These are phyloP conservation scores for Fusarium neocosmosporiellum DNA, from an alignment of 2,329 filamentous ascomycete species.

Conservation along the genomic window DNA sequence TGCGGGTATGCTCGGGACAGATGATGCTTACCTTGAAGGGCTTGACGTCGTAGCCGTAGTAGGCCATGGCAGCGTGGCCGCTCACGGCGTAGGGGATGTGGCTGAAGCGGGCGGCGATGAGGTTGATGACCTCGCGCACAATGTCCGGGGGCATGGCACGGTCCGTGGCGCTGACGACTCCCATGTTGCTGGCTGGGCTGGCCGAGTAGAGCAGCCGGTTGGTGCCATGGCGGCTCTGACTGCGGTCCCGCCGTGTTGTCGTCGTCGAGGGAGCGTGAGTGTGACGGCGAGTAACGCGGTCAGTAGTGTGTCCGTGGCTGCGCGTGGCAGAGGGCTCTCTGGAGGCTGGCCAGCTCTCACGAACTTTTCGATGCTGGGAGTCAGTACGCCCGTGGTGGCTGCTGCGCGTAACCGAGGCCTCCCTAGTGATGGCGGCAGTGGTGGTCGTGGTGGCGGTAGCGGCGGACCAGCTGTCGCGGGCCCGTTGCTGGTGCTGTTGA, in stretches of 20 bases:
- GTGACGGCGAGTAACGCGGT: background rate
- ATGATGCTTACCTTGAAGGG: constrained; percentile 54
- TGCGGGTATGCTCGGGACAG: constrained; percentile 50
- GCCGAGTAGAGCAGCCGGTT: constrained; percentile 13
- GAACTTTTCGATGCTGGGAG: background rate
- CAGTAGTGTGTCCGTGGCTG: background rate
- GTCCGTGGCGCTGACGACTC: constrained; percentile 15
- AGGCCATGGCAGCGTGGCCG: constrained; percentile 57
- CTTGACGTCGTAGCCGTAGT: constrained; percentile 53
- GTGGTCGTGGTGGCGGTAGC: background rate
- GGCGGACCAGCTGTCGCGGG: background rate
- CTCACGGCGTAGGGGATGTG: constrained; percentile 60
- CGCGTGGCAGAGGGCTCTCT: background rate
- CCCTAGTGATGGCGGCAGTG: background rate
- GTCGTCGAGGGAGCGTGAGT: constrained; percentile 8
- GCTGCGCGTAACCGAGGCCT: background rate
- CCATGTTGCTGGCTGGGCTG: constrained; percentile 21
- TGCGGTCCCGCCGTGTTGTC: constrained; percentile 23
- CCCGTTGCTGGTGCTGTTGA: background rate
- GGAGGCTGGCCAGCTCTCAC: background rate
- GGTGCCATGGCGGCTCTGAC: background rate
- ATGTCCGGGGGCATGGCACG: constrained; percentile 43
- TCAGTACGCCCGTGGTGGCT: background rate
- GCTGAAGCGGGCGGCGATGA: constrained; percentile 53
- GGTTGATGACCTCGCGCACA: constrained; percentile 52